Evolutionary conservation across 2,329 filamentous ascomycete genomes (phyloP).

Genomic region (Paecilomyces dactylethromorphus): DNA sequence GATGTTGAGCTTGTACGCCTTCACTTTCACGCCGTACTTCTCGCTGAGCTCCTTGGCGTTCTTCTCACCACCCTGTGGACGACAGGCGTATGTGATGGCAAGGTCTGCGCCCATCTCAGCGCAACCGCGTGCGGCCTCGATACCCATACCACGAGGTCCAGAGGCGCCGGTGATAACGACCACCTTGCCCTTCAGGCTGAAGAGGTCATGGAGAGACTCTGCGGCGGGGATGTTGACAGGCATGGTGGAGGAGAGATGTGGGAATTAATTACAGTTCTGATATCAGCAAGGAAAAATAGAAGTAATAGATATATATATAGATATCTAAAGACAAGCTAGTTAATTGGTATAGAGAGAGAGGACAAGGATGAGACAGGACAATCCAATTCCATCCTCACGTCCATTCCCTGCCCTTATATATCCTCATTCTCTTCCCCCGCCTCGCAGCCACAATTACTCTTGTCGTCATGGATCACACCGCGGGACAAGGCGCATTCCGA

Average conservation of each 20-base stretch:
- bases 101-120: slow-evolving; percentile 60
- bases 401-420: not conserved
- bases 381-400: not conserved
- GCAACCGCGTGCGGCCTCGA: slow-evolving; percentile 59
- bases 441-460: not conserved
- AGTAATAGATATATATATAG: not conserved
- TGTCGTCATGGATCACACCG: not conserved
- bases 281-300: not conserved
- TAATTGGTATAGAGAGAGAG: not conserved
- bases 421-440: not conserved
- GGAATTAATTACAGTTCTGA: not conserved
- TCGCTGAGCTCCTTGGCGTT: slow-evolving; percentile 57
- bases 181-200: slow-evolving; percentile 43
- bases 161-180: slow-evolving; percentile 44
- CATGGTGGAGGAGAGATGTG: slow-evolving; percentile 16
- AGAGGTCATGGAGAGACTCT: slow-evolving; percentile 31
- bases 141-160: slow-evolving; percentile 62
- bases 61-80: slow-evolving; percentile 56
- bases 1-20: slow-evolving; percentile 61
- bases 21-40: slow-evolving; percentile 58
- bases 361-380: not conserved
- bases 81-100: slow-evolving; percentile 61
- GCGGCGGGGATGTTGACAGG: slow-evolving; percentile 31
- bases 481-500: not conserved
- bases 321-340: not conserved